Percentiles rank a stretch among this genome's conserved stretches.
phyloP scores from a whole-genome alignment of 352 stramenopile species.

The Globisporangium paddicum region DNA sequence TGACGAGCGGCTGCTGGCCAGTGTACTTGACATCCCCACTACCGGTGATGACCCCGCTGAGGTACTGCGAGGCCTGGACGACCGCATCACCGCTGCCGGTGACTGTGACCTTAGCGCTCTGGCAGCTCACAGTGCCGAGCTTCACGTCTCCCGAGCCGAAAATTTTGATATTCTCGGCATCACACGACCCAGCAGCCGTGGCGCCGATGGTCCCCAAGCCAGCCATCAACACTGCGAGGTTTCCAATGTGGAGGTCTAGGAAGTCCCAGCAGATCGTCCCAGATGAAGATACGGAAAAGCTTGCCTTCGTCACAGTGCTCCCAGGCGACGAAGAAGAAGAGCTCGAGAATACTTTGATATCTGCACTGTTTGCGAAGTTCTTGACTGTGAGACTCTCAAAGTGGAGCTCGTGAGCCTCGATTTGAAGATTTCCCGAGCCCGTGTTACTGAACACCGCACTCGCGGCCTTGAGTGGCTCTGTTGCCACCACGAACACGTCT shows the following conservation, averaged over 20 bases:
- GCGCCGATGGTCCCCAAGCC: background rate
- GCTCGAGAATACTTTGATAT: background rate
- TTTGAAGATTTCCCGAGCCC: background rate
- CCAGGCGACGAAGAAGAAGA: no score
- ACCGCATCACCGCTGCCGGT: slow-evolving; percentile 18
- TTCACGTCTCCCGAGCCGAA: background rate
- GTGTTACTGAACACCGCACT: background rate
- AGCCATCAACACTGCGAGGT: background rate
- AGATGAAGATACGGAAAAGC: background rate
- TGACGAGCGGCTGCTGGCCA: background rate
- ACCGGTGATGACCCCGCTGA: slow-evolving; percentile 14
- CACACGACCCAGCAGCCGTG: background rate
- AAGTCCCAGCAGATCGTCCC: slow-evolving; percentile 1
- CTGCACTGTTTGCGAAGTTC: background rate
- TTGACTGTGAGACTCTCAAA: background rate
- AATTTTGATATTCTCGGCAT: background rate
- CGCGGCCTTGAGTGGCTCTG: background rate
- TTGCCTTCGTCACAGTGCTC: background rate
- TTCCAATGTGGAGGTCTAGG: background rate
- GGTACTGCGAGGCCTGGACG: slow-evolving; percentile 19
- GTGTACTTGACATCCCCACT: slow-evolving; percentile 11
- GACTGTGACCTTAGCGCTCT: slow-evolving; percentile 15
- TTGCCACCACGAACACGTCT: background rate
- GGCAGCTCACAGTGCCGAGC: slow-evolving; percentile 16
- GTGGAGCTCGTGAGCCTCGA: background rate